phyloP scores from a whole-genome alignment of 139 green algal genomes.

The Chlorella sp. region DNA sequence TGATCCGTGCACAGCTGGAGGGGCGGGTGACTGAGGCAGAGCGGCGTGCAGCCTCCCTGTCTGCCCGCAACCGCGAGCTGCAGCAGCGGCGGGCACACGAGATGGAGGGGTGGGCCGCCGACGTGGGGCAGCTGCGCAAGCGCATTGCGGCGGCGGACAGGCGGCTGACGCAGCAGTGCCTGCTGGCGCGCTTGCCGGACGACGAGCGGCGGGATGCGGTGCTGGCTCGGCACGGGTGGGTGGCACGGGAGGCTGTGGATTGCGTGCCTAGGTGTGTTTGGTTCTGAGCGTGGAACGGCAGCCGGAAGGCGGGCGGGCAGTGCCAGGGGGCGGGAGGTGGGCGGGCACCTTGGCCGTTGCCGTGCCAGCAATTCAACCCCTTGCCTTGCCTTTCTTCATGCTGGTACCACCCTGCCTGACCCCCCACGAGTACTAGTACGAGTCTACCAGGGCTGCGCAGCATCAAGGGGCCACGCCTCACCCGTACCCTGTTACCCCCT shows the following conservation, averaged over 20 bases:
- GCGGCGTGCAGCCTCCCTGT: slow-evolving; percentile 12
- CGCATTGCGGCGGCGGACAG: slow-evolving; percentile 73
- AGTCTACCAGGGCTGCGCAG: no score
- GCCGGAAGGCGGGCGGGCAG: not conserved
- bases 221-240: slow-evolving; percentile 38
- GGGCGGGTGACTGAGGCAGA: slow-evolving; percentile 66
- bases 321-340: not conserved
- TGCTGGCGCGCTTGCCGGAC: slow-evolving; percentile 66
- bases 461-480: no score
- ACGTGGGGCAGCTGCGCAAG: slow-evolving; percentile 76
- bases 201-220: slow-evolving; percentile 61
- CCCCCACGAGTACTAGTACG: not conserved
- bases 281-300: no score
- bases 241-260: no score
- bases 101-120: slow-evolving; percentile 73
- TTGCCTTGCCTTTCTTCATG: no score
- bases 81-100: slow-evolving; percentile 64
- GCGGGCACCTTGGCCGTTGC: no score
- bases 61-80: slow-evolving; percentile 48
- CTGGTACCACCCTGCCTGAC: not conserved
- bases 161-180: slow-evolving; percentile 74
- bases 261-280: not conserved
- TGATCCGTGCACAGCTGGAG: slow-evolving; percentile 71
- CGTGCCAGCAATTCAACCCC: no score
- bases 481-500: not conserved